Base-by-base conservation (phyloP, 495 filamentous ascomycete genomes). In the Aspergillus nanangensis region DNA sequence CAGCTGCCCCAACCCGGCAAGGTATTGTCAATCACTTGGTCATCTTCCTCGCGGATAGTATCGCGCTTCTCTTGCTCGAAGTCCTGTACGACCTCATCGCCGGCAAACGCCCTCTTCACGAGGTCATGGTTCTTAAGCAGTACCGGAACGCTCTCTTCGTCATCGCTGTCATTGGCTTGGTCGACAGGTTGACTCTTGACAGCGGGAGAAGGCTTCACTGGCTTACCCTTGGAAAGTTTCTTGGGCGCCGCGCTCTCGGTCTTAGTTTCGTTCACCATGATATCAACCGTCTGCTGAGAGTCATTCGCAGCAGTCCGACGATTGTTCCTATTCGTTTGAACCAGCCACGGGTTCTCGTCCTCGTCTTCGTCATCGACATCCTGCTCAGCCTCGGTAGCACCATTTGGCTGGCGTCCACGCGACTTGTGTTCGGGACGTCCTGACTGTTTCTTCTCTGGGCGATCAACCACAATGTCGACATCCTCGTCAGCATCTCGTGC, bases 1-100 rank as follows among this genome's bases (percentile, higher is more conserved):
- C 93, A 90, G 65, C 68, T 80, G 49, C 93, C 93, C 93, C 93
- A 98, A 41, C 93, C 93, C 2, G 89, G 88, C 2, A 98, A 74
- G 1, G 88, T 89, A 42, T 86, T 85, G 62, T 94, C 89, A 17
- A 90, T 66, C 22, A 88, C 74, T 63, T 96, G 81, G 47, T 95
- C 88, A 52, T 84, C 92, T 60, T 97, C 90, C 4, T 89, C 87
- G 29, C 80, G 78, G 27, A 82, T 74, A 8, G 76, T 72, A 46
- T 84, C 81, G 15, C 74, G 71, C 61, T 98, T 96, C 52, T 96
- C 93, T 21, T 77, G 72, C 47, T 79, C 77, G 61, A 98, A 96
- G 38, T 88, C 83, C 25, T 78, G 77, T 1, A 85, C 80, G n/a
- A 94, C 89, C 58, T 95, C 87, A 53, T 93, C 84, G 4, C 88